Evolutionary conservation across 192 early-diverging fungal genomes (phyloP).

Genomic region (Umbelopsis vinacea): DNA sequence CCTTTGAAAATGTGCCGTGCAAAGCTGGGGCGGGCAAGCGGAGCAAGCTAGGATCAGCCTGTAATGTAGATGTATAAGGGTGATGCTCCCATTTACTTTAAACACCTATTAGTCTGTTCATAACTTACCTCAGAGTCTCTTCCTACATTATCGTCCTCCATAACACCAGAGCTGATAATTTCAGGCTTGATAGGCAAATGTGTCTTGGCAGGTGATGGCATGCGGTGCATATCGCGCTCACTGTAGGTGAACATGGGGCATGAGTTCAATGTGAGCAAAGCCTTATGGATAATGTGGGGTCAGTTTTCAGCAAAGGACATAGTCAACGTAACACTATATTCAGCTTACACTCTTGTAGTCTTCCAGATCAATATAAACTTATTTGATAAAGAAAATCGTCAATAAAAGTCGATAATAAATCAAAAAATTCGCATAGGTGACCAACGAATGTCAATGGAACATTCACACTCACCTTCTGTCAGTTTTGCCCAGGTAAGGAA

Average conservation of each 20-base stretch:
- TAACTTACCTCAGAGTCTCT: constrained; percentile 56
- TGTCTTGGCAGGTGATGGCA: constrained; percentile 86
- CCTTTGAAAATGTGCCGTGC: constrained; percentile 91
- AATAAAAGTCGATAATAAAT: not conserved
- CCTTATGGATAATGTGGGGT: constrained; percentile 46
- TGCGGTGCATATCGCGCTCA: constrained; percentile 86
- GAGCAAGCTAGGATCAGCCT: constrained; percentile 69
- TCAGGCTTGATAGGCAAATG: constrained; percentile 91
- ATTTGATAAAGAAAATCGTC: no score
- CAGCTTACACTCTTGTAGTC: constrained; percentile 80
- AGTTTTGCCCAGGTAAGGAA: constrained; percentile 95
- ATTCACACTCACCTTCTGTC: constrained; percentile 61
- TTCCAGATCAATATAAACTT: constrained; percentile 81
- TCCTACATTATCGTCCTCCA: constrained; percentile 59
- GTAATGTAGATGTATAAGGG: not conserved
- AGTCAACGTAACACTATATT: no score
- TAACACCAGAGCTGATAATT: constrained; percentile 58
- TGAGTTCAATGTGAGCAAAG: constrained; percentile 93
- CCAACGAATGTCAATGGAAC: not conserved
- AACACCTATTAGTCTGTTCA: not conserved
- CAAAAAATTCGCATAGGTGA: not conserved
- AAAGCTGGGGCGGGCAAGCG: constrained; percentile 88
- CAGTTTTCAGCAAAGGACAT: no score
- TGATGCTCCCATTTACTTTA: no score
- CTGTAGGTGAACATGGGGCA: constrained; percentile 98